Conservation (phyloP, 2,329 filamentous ascomycete genomes). For the Xylariaceae sp. region DNA sequence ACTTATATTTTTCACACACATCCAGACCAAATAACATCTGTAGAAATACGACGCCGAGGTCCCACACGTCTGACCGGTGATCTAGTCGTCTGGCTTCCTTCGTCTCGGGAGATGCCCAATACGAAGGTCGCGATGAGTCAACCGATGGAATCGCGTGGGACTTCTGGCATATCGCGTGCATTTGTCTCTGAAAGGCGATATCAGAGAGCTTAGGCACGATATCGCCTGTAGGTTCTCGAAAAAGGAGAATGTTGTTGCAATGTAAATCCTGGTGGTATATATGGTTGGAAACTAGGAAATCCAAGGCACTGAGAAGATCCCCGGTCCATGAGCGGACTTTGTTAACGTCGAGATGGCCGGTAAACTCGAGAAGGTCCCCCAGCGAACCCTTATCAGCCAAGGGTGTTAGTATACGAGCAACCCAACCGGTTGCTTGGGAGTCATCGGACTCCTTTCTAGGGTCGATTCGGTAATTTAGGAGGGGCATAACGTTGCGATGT, state of each 20-base stretch:
- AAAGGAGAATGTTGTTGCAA: constrained; percentile 71
- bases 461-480: constrained; percentile 79
- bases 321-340: constrained; percentile 87
- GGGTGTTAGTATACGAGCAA: constrained; percentile 68
- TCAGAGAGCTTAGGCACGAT: constrained; percentile 71
- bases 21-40: constrained; percentile 92
- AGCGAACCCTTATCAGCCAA: constrained; percentile 78
- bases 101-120: constrained; percentile 80
- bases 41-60: constrained; percentile 82
- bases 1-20: constrained; percentile 69
- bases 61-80: constrained; percentile 88
- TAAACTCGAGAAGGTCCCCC: constrained; percentile 73
- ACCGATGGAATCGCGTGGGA: constrained; percentile 48
- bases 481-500: constrained; percentile 70
- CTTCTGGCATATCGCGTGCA: constrained; percentile 56
- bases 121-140: constrained; percentile 64
- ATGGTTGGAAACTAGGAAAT: constrained; percentile 69
- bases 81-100: constrained; percentile 57
- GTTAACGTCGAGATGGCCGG: constrained; percentile 65
- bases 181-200: constrained; percentile 62
- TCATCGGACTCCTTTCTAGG: constrained; percentile 40
- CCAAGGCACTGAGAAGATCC: constrained; percentile 81
- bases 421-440: constrained; percentile 50
- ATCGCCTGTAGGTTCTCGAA: constrained; percentile 62
- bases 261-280: constrained; percentile 82